Evolutionary conservation across 139 green algal genomes (phyloP), one percentile per base, ranked within the genome.

Genomic region (Micromonas pusilla): DNA sequence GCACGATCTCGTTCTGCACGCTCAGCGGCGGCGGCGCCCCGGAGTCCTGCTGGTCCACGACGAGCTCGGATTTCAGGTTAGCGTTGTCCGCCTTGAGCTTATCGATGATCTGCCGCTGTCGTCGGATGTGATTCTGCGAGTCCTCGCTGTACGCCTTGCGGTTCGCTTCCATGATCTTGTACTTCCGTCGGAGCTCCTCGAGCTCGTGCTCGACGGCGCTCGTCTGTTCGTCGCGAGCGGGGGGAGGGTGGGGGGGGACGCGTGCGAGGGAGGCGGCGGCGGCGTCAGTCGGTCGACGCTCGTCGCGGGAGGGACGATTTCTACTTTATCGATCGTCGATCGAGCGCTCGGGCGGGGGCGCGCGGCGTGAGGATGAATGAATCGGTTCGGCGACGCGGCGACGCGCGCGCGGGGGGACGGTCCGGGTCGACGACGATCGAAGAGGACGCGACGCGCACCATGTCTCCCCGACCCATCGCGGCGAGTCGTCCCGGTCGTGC

Each of bases 141-240:
- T 85, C 81, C 52, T 85, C 81, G 68, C 28, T 80, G 68, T 85
- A 85, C 53, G 32, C 21, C 33, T 76, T 79, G 30, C 81, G 67
- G 54, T 80, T 83, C n/a, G 65, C 76, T 45, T 85, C 81, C 81
- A 85, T 82, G 71, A 82, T 82, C 5, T 67, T 36, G 33, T 85
- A 85, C 64, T 83, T 82, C 3, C 81, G 76, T 33, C 83, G 81
- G 23, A 85, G 67, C 31, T 85, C 81, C 0, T 53, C 70, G n/a
- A 84, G 74, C 66, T 81, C 72, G 66, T 19, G 5, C 33, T 73
- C 66, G 16, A 52, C 28, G 28, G 60, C 66, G 28, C 9, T 33
- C 20, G 20, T 21, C 53, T 64, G 53, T 64, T n/a, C n/a, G n/a
- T n/a, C n/a, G n/a, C n/a, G n/a, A n/a, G n/a, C n/a, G n/a, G n/a